Percentiles rank a stretch among this genome's conserved stretches.
Conservation (phyloP, 345 rosid species). For the Sisymbrium altissimum region DNA sequence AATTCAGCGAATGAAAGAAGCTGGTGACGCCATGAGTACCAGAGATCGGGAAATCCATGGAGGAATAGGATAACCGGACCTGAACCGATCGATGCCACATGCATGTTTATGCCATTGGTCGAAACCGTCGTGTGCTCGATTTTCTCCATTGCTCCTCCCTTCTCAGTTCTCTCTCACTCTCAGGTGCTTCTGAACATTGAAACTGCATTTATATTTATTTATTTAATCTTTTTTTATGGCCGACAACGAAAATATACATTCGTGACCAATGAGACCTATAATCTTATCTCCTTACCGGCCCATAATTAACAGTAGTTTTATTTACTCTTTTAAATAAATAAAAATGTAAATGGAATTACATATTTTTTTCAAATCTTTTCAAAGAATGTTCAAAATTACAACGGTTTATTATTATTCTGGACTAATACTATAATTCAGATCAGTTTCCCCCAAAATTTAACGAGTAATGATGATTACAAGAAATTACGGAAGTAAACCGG, state of each 20-base stretch:
- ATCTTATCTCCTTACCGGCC: neutral
- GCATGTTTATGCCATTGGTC: constrained; percentile 66
- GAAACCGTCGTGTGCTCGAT: constrained; percentile 52
- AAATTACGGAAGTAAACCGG: constrained; percentile 25
- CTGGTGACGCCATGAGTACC: constrained; percentile 86
- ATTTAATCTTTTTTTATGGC: neutral
- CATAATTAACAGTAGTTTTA: no score
- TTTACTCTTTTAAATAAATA: no score
- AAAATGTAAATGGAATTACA: neutral
- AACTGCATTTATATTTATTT: neutral
- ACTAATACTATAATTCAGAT: neutral
- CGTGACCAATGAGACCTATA: neutral
- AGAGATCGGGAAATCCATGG: constrained; percentile 74
- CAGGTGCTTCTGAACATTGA: neutral
- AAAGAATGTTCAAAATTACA: constrained; percentile 2
- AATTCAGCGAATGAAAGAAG: constrained; percentile 50
- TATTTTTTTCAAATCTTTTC: no score
- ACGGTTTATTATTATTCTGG: neutral
- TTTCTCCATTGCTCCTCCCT: constrained; percentile 47
- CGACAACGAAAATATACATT: neutral
- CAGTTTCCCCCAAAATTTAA: neutral
- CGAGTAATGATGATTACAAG: neutral
- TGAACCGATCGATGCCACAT: constrained; percentile 56
- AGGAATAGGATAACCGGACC: constrained; percentile 61
- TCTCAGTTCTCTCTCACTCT: neutral